Percentiles rank a stretch among this genome's conserved stretches.
These are phyloP conservation scores for Papiliotrema nemorosa DNA, from an alignment of 1,284 basidiomycete genomes.

Conservation along the genomic window DNA sequence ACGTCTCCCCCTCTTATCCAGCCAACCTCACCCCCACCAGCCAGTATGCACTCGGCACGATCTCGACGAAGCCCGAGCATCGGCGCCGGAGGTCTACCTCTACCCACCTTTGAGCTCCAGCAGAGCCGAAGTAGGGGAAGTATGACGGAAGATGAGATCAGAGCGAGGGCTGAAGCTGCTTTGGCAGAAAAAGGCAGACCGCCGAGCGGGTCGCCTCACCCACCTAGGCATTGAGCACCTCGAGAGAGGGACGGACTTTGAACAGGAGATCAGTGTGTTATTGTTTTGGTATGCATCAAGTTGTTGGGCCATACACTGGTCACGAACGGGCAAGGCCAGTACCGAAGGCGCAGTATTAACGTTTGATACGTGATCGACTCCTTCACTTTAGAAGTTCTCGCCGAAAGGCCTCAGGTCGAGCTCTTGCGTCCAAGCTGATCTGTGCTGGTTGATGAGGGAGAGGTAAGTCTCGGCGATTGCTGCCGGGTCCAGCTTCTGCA, in stretches of 20 bases:
- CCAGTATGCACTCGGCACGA: not conserved
- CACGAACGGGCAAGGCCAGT: no score
- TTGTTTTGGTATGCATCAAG: not conserved
- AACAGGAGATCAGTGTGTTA: not conserved
- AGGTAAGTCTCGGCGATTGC: conserved; percentile 35
- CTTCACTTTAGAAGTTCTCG: not conserved
- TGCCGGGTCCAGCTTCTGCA: conserved; percentile 14
- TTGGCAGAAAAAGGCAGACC: conserved; percentile 17
- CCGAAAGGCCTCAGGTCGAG: conserved; percentile 29
- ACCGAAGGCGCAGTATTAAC: no score
- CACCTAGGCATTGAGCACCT: no score
- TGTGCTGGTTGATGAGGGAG: conserved; percentile 41
- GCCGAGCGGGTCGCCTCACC: no score
- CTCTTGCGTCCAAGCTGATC: conserved; percentile 45
- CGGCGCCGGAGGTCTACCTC: not conserved
- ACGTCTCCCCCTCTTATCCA: not conserved
- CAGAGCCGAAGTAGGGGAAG: not conserved
- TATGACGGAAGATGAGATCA: conserved; percentile 16
- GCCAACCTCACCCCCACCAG: not conserved
- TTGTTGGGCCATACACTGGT: no score
- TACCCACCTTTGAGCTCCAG: not conserved
- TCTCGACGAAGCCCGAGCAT: not conserved
- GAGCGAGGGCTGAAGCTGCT: conserved; percentile 27
- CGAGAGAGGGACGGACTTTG: not conserved
- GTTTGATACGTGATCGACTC: no score